Evolutionary conservation across 2,329 filamentous ascomycete genomes (phyloP).

Genomic region (Fusarium domesticum): DNA sequence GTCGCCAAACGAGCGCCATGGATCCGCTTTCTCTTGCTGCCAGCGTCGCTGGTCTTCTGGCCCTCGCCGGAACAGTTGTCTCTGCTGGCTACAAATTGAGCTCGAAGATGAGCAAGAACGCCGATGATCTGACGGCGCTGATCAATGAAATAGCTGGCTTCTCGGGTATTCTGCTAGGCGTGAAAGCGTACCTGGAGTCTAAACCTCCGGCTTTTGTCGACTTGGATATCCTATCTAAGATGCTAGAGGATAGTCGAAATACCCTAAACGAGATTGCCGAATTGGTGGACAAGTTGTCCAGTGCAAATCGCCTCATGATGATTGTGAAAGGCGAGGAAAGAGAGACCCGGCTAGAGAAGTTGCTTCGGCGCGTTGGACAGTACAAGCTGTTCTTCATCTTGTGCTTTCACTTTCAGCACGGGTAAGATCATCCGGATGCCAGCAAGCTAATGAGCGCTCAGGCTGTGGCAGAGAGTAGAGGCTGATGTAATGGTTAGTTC

Average conservation of each 20-base stretch:
- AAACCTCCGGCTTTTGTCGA: neutral
- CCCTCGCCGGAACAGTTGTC: neutral
- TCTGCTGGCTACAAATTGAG: neutral
- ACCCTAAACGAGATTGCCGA: neutral
- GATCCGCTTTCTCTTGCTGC: neutral
- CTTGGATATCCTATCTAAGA: neutral
- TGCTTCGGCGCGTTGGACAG: neutral
- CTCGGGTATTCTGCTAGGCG: neutral
- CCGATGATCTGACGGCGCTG: neutral
- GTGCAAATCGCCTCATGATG: neutral
- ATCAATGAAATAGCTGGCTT: neutral
- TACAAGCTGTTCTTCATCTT: slow-evolving; percentile 2
- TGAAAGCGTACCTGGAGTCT: neutral
- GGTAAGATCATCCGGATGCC: neutral
- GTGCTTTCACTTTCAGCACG: neutral
- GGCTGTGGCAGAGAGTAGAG: neutral
- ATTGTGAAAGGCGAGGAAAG: neutral
- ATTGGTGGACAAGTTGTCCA: neutral
- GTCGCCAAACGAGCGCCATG: neutral
- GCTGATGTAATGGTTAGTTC: neutral
- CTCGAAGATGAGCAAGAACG: neutral
- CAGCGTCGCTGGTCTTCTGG: neutral
- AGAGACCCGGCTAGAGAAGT: neutral
- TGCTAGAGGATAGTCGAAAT: neutral
- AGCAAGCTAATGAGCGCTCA: no score